Conservation (phyloP, 768 basidiomycete genomes). For the Termitomyces sp. region DNA sequence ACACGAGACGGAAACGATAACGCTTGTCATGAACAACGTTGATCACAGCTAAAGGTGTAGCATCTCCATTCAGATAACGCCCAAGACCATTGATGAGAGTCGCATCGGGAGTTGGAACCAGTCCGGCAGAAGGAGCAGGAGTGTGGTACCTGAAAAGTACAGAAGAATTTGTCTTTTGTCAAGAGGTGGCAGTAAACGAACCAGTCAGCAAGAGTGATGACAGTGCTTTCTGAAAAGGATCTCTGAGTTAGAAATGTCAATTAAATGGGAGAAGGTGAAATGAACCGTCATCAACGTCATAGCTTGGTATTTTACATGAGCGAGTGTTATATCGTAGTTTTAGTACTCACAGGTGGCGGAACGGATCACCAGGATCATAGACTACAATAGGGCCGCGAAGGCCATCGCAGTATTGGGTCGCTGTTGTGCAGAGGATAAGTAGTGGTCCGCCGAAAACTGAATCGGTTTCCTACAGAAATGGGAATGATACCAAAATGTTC, state of each 20-base stretch:
- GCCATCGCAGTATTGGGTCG: slow-evolving; percentile 1
- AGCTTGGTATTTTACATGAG: not conserved
- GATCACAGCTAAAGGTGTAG: slow-evolving; percentile 26
- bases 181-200: not conserved
- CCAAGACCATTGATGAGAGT: slow-evolving; percentile 1
- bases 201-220: slow-evolving; percentile 1
- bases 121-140: not conserved
- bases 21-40: slow-evolving; percentile 25
- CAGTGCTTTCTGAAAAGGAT: not conserved
- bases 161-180: not conserved
- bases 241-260: not conserved
- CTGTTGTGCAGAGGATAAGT: not conserved
- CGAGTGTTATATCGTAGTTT: not conserved
- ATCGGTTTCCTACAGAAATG: not conserved
- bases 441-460: not conserved
- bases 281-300: not conserved
- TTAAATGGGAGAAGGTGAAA: not conserved
- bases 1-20: slow-evolving; percentile 30
- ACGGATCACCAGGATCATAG: not conserved
- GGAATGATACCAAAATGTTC: slow-evolving; percentile 1
- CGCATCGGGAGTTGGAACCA: not conserved
- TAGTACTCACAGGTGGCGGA: not conserved
- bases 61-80: not conserved
- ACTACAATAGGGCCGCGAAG: not conserved
- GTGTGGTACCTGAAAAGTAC: not conserved